Conservation (phyloP, 345 rosid species). For the Arabidopsis thaliana region DNA sequence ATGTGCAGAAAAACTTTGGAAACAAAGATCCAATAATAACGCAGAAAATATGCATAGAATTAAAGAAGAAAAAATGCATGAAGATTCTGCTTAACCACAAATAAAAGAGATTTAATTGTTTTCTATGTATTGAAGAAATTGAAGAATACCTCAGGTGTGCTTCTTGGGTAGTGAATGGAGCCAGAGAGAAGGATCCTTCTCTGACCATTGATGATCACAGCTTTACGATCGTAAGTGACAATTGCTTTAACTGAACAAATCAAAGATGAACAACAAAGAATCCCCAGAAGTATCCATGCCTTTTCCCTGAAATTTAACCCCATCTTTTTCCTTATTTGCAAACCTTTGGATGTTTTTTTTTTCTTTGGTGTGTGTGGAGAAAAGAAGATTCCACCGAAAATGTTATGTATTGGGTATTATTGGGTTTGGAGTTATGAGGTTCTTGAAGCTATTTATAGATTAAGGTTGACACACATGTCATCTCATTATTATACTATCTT, state of each 20-base stretch:
- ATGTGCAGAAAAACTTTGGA: neutral
- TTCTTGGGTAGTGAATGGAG: slow-evolving; percentile 68
- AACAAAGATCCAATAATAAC: neutral
- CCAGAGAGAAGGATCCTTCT: slow-evolving; percentile 63
- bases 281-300: slow-evolving; percentile 24
- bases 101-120: neutral
- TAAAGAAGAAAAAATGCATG: neutral
- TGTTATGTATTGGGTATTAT: neutral
- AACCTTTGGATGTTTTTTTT: slow-evolving; percentile 5
- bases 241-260: slow-evolving; percentile 30
- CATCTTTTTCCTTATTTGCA: slow-evolving; percentile 10
- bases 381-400: slow-evolving; percentile 25
- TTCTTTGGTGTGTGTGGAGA: neutral
- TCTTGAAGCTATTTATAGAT: slow-evolving; percentile 41
- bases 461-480: slow-evolving; percentile 24
- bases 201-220: slow-evolving; percentile 59
- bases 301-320: slow-evolving; percentile 15
- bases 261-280: slow-evolving; percentile 41
- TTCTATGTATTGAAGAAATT: neutral
- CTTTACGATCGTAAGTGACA: slow-evolving; percentile 57
- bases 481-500: slow-evolving; percentile 3
- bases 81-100: neutral
- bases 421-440: slow-evolving; percentile 28
- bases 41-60: neutral
- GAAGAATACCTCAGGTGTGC: slow-evolving; percentile 60